A percentile compares a stretch with the other conserved stretches of the same genome.
These are phyloP conservation scores for Haematococcus lacustris DNA, from an alignment of 139 green algal species.

Conservation along the genomic window DNA sequence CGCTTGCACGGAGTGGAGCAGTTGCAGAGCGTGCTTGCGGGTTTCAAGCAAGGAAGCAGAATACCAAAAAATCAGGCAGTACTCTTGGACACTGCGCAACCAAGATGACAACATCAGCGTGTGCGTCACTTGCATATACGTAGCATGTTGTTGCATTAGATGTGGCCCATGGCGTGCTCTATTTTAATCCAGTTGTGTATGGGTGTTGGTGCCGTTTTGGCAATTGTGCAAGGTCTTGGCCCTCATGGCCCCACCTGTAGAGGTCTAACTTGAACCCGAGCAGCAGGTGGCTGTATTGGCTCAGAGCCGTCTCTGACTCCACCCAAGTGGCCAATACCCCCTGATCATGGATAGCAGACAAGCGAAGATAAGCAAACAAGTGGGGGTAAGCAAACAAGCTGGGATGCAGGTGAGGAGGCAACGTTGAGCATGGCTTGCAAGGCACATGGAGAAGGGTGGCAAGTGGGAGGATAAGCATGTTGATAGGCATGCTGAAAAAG, in stretches of 20 bases:
- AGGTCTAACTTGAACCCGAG: conserved; percentile 74
- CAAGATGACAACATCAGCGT: neutral
- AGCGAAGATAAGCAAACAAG: neutral
- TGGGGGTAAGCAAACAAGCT: neutral
- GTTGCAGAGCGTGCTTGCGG: neutral
- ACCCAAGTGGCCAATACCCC: conserved; percentile 63
- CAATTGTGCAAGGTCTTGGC: conserved; percentile 11
- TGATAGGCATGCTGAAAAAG: no score
- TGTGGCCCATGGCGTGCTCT: no score
- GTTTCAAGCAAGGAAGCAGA: conserved; percentile 6
- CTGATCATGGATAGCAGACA: conserved; percentile 6
- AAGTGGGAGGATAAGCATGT: no score
- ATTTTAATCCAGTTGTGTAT: no score
- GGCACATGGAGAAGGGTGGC: neutral
- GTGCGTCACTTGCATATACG: no score
- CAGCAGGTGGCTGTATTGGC: conserved; percentile 61
- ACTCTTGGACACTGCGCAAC: conserved; percentile 58
- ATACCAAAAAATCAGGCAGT: conserved; percentile 66
- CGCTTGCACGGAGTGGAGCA: neutral
- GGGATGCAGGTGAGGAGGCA: neutral
- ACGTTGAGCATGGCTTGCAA: neutral
- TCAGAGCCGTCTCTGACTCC: conserved; percentile 41
- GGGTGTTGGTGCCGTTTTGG: no score
- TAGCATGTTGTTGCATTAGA: no score
- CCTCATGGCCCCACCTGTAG: conserved; percentile 36